Evolutionary conservation across 257 asterid species (phyloP).

Genomic region (Paraleonurus japonicus): DNA sequence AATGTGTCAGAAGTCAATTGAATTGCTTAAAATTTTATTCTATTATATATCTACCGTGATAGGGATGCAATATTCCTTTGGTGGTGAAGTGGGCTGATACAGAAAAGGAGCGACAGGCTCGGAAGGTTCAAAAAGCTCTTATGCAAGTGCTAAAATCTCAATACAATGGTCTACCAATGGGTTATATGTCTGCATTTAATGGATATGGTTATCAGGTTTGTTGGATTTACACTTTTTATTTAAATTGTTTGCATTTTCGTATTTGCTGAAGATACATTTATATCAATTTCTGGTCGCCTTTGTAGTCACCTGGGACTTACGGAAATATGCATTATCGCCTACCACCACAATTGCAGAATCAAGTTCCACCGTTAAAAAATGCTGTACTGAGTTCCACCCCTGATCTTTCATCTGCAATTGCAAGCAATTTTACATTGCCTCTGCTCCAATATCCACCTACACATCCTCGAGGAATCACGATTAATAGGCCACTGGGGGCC

Average conservation of each 20-base stretch:
- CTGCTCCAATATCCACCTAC: slow-evolving; percentile 63
- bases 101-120: slow-evolving; percentile 89
- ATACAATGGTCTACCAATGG: slow-evolving; percentile 77
- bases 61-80: slow-evolving; percentile 90
- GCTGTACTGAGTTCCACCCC: slow-evolving; percentile 51
- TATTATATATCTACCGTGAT: slow-evolving; percentile 14
- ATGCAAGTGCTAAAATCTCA: slow-evolving; percentile 54
- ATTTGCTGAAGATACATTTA: slow-evolving; percentile 15
- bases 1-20: background rate
- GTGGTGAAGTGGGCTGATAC: slow-evolving; percentile 99
- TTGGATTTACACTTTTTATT: slow-evolving; percentile 7
- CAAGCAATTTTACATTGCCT: slow-evolving; percentile 56
- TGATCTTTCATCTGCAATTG: slow-evolving; percentile 56
- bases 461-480: slow-evolving; percentile 57
- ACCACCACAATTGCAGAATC: slow-evolving; percentile 75
- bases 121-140: slow-evolving; percentile 84
- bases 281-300: slow-evolving; percentile 37
- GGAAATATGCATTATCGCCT: slow-evolving; percentile 78
- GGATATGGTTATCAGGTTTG: slow-evolving; percentile 93
- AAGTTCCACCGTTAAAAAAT: slow-evolving; percentile 57
- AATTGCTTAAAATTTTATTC: slow-evolving; percentile 17
- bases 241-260: slow-evolving; percentile 11
- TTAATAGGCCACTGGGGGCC: slow-evolving; percentile 41
- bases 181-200: slow-evolving; percentile 76
- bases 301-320: slow-evolving; percentile 80